Evolutionary conservation across 805 yeast species (phyloP), one percentile per base, ranked within the genome.

Genomic region (Hanseniaspora occidentalis): DNA sequence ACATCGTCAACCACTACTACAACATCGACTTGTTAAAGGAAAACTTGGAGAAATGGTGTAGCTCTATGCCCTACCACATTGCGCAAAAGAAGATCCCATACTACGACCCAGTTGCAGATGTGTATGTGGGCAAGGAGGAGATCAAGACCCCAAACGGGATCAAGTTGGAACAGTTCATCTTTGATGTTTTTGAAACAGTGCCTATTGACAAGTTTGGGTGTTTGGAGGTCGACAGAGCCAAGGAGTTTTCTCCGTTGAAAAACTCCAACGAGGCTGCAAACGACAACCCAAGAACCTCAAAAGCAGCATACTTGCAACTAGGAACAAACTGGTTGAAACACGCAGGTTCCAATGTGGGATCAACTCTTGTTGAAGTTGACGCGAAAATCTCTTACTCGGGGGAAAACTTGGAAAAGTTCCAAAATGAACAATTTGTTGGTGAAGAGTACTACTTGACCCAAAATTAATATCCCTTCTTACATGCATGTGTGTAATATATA

Each of bases 61-160:
- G 71, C 3, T 66, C 60, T 49, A 69, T 92, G 54, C 96, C 97
- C n/a, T 89, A 79, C 66, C 99, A 92, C 61, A 75, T 89, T 56
- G 98, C 99, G 18, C 73, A 70, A 57, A 92, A 92, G 72, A 89
- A 86, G 66, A 84, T 92, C 46, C 76, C 84, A 2, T 62, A 60
- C 40, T 70, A 74, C 38, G 75, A 77, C 50, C 48, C 61, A n/a
- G n/a, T n/a, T n/a, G n/a, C n/a, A n/a, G n/a, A n/a, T n/a, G n/a
- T n/a, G n/a, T n/a, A n/a, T n/a, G n/a, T n/a, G n/a, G n/a, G n/a
- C n/a, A n/a, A n/a, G n/a, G n/a, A n/a, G n/a, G n/a, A n/a, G n/a
- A n/a, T n/a, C n/a, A n/a, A n/a, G n/a, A n/a, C n/a, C n/a, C 84
- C 89, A 36, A 92, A 92, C 58, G 98, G 97, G 34, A 78, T 89